phyloP scores from a whole-genome alignment of 78 protist species.

The Dictyostelium intermedium region DNA sequence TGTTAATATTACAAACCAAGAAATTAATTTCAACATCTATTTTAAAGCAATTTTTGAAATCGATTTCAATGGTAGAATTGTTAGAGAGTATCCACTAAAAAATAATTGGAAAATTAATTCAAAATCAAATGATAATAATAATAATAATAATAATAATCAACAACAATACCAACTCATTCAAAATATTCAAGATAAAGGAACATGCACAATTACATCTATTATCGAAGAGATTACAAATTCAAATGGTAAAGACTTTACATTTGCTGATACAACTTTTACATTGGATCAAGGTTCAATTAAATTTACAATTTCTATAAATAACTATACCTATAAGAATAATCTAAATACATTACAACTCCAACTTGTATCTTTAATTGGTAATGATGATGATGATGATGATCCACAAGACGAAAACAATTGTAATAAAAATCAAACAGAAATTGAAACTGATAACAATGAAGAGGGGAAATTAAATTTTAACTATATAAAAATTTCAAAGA shows the following conservation, averaged over 20 bases:
- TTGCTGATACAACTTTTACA: neutral
- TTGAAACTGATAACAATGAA: neutral
- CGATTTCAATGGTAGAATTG: neutral
- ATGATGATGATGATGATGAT: neutral
- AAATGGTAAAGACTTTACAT: neutral
- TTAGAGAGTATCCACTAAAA: neutral
- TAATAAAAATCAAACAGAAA: neutral
- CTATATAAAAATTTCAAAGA: conserved; percentile 5
- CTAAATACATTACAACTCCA: neutral
- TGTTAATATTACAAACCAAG: neutral
- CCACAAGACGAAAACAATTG: neutral
- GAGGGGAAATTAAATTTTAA: neutral
- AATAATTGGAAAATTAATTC: neutral
- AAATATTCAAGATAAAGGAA: neutral
- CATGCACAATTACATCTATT: neutral
- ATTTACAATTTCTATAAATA: neutral
- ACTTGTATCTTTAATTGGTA: neutral
- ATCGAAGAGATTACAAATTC: neutral
- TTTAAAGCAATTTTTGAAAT: neutral
- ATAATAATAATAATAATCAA: too few relatives aligned
- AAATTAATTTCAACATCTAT: neutral
- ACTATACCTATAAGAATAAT: neutral
- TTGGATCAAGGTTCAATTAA: neutral
- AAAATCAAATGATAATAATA: neutral
- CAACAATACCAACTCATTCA: neutral